Conservation (phyloP, 805 yeast genomes). For the Candida ortonii region DNA sequence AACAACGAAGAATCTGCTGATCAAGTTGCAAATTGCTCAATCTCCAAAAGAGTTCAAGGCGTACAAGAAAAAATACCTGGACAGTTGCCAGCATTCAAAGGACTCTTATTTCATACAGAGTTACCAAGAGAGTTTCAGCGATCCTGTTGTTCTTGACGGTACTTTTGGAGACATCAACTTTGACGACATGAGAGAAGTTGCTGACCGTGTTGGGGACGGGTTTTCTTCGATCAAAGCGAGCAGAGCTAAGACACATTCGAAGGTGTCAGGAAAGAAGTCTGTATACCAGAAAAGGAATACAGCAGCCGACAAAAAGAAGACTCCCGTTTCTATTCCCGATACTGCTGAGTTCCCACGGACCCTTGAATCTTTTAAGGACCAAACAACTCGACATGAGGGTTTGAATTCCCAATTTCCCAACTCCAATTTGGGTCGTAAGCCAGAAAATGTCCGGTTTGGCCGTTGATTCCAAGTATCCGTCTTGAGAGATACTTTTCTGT, state of each 20-base stretch:
- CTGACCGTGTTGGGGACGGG: conserved; percentile 10
- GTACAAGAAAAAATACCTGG: conserved; percentile 21
- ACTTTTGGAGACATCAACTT: conserved; percentile 18
- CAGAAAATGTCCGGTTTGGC: too few relatives aligned
- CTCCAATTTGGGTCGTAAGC: too few relatives aligned
- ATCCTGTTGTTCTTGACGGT: conserved; percentile 16
- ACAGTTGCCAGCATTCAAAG: conserved; percentile 15
- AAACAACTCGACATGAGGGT: too few relatives aligned
- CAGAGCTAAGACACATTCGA: conserved; percentile 1
- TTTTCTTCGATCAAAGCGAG: conserved; percentile 2
- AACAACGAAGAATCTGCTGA: conserved; percentile 21
- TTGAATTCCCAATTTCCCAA: too few relatives aligned
- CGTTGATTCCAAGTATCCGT: too few relatives aligned
- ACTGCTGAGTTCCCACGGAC: too few relatives aligned
- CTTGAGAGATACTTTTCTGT: too few relatives aligned
- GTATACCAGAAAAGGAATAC: too few relatives aligned
- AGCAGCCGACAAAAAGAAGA: too few relatives aligned
- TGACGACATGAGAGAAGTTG: conserved; percentile 23
- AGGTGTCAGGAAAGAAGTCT: not conserved
- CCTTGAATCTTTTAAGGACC: too few relatives aligned
- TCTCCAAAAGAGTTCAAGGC: conserved; percentile 29
- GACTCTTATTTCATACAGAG: conserved; percentile 18
- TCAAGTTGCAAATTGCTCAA: conserved; percentile 32
- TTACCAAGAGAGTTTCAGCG: conserved; percentile 14
- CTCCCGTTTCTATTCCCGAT: too few relatives aligned